phyloP scores from a whole-genome alignment of 345 rosid genomes.

The Cardamine chenopodiifolia region DNA sequence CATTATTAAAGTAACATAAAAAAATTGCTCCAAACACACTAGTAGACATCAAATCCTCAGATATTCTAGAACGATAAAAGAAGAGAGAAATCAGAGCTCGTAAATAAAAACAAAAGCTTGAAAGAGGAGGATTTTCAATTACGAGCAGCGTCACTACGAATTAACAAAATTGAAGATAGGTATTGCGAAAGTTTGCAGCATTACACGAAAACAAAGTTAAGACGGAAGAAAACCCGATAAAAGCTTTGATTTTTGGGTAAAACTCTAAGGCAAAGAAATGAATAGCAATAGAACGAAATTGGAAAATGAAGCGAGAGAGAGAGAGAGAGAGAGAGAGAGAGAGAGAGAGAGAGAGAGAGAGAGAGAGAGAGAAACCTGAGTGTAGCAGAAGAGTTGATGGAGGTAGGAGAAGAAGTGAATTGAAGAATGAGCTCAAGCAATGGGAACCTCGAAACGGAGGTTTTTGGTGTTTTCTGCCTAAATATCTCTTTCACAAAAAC shows the following conservation, averaged over 20 bases:
- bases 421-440: conserved; percentile 10
- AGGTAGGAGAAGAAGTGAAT: conserved; percentile 22
- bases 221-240: conserved; percentile 4
- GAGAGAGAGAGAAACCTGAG: conserved; percentile 27
- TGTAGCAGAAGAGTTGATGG: conserved; percentile 21
- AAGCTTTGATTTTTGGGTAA: conserved; percentile 5
- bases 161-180: conserved; percentile 14
- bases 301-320: background rate
- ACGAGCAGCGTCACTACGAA: background rate
- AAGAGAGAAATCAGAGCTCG: background rate
- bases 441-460: conserved; percentile 31
- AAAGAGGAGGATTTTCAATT: background rate
- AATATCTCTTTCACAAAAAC: conserved; percentile 27
- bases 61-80: background rate
- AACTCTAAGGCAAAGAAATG: background rate
- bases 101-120: background rate
- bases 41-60: background rate
- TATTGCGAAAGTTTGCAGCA: conserved; percentile 30
- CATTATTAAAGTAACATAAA: background rate
- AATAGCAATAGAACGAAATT: background rate
- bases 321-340: background rate
- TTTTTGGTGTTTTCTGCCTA: conserved; percentile 40
- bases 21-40: background rate
- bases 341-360: background rate
- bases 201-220: conserved; percentile 10